These are phyloP conservation scores for Dioscorea dumetorum DNA, from an alignment of 106 monocot genomes.

Conservation along the genomic window DNA sequence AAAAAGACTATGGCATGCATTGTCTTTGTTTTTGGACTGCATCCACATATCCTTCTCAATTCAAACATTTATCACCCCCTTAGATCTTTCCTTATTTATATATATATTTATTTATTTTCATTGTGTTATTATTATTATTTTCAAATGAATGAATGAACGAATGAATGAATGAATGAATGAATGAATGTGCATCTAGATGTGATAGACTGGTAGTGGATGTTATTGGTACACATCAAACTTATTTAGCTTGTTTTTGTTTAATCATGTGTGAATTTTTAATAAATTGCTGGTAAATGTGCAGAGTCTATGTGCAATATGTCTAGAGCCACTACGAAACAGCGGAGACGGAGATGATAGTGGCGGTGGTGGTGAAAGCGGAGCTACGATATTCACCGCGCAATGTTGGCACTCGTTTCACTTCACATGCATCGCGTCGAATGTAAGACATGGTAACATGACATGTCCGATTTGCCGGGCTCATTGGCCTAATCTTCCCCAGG, in stretches of 20 bases:
- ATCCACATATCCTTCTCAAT: no score
- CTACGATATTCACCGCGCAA: conserved; percentile 56
- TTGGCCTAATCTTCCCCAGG: conserved; percentile 71
- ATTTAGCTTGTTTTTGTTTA: no score
- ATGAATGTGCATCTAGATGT: not conserved
- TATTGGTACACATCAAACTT: no score
- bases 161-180: no score
- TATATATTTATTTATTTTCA: not conserved
- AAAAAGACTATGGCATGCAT: no score
- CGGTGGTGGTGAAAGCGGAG: not conserved
- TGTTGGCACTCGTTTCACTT: conserved; percentile 88
- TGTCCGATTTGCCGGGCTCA: conserved; percentile 89
- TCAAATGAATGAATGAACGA: not conserved
- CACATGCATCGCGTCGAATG: conserved; percentile 79
- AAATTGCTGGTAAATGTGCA: conserved; percentile 8
- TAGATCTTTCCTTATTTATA: not conserved
- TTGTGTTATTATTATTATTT: not conserved
- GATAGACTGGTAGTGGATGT: no score
- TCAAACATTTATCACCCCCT: no score
- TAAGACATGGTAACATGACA: conserved; percentile 69
- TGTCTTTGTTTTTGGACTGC: no score
- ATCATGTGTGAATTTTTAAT: not conserved
- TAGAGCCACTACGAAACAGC: conserved; percentile 48
- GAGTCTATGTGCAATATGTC: conserved; percentile 71
- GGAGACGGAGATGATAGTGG: not conserved